Conservation (phyloP, 2,329 filamentous ascomycete species). For the Teratosphaeria gauchensis region DNA sequence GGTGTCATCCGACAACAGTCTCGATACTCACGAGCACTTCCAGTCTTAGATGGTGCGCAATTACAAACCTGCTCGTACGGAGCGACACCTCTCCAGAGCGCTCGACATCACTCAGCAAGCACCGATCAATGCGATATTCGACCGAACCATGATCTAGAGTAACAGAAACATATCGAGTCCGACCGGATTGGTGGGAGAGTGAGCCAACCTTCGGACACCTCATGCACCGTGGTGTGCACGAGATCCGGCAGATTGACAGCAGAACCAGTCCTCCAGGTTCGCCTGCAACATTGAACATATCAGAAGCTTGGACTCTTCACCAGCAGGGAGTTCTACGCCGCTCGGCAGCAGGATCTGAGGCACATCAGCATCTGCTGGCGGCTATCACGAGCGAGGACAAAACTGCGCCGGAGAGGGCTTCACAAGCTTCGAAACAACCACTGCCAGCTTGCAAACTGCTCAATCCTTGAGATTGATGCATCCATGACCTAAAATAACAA, state of each 20-base stretch:
- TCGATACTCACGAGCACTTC: not conserved
- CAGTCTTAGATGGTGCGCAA: not conserved
- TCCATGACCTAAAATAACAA: slow-evolving; percentile 6
- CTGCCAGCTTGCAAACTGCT: not conserved
- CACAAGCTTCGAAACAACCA: not conserved
- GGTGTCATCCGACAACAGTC: not conserved
- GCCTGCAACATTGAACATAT: not conserved
- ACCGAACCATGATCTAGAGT: not conserved
- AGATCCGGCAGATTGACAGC: not conserved
- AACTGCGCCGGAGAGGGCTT: not conserved
- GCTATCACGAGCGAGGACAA: not conserved
- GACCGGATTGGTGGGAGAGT: not conserved
- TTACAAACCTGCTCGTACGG: not conserved
- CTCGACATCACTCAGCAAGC: not conserved
- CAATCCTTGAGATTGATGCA: not conserved
- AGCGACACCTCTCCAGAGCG: not conserved
- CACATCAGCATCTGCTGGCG: not conserved
- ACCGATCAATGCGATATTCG: not conserved
- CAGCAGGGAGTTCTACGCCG: not conserved
- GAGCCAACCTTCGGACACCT: not conserved
- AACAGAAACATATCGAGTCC: not conserved
- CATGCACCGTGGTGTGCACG: not conserved
- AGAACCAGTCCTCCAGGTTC: not conserved
- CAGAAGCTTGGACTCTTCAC: not conserved
- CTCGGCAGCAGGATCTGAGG: not conserved